Evolutionary conservation across 805 yeast genomes (phyloP), one percentile per base, ranked within the genome.

Genomic region (Spathaspora arborariae): DNA sequence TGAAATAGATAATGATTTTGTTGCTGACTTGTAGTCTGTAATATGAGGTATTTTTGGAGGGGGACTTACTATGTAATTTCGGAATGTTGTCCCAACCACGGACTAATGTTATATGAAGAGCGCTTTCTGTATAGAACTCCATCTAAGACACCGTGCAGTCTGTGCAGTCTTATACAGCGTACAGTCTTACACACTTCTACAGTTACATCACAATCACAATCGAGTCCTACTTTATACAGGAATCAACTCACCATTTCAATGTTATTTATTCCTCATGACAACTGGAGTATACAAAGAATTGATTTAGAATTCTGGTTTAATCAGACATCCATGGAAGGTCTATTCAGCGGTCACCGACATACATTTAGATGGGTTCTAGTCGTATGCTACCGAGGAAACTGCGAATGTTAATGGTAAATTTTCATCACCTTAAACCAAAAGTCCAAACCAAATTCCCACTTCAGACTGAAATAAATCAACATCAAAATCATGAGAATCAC

Each of bases 311-410:
- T 9, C 6, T 30, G 35, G 40, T 41, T 41, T 41, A 45, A 81
- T 85, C 94, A 85, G 94, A 85, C 94, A 85, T 85, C 91, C 94
- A 82, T 81, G 91, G 92, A 85, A 85, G 92, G 88, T 71, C 75
- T 52, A 61, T 64, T 30, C 75, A 76, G 88, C 94, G 92, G 91
- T 84, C 91, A 85, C 89, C 72, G 89, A 69, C 74, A 75, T 80
- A 84, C 68, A 79, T 77, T 83, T 30, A 41, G 43, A 76, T 85
- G 86, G 91, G 91, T 84, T 85, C 89, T 68, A 70, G 24, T 71
- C 77, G 90, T 82, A 80, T 76, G 80, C 87, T 85, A 84, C 91
- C 94, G 94, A 80, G 91, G 91, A 85, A 85, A 85, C 94, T 85
- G 94, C 92, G 94, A 85, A 85, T 85, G 94, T 84, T 78, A 70